Base-by-base conservation (phyloP, 345 rosid genomes). In the Psidium friedrichsthalianum region DNA sequence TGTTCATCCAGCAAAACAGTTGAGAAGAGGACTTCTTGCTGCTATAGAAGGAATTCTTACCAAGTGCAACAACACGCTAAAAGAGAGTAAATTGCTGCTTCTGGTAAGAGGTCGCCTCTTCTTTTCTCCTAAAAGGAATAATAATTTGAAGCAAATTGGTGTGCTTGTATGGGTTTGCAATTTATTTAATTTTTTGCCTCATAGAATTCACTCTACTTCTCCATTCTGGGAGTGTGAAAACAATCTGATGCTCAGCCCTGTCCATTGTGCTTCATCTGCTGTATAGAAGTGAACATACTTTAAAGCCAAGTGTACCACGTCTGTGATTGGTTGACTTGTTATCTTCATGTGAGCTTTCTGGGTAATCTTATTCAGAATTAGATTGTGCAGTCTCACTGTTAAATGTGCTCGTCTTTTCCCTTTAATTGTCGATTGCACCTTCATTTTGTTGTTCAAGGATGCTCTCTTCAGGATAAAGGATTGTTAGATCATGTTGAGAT, bases 21-120 rank as follows among this genome's bases (percentile, higher is more conserved):
- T 95, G 85, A 92, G 98, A 86, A 83, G 54, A 82, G 98, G 94
- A 78, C 91, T 95, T 87, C 88, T 97, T 81, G 93, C 93, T 85
- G 96, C 96, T 85, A 87, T 94, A 87, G 85, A 59, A 82, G 99
- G 98, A 83, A 89, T 97, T 56, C 87, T 97, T 83, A 89, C 91
- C 84, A 95, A 91, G 88, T 92, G 97, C 87, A 87, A 89, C 89
- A 88, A 87, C 88, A 93, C 95, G 8, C 89, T 97, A 74, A 92
- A 91, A 88, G 93, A 91, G 54, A 90, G 94, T 90, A 94, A 95
- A 85, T 86, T 92, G 89, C 92, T 94, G 93, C 93, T 97, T 88
- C 61, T 97, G 97, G 99, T 97, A 91, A 91, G 93, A 56, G 83
- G n/a, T 32, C 57, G 83, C 83, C 15, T 3, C 16, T 83, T 59